Evolutionary conservation across 495 filamentous ascomycete species (phyloP), one percentile per base, ranked within the genome.

Genomic region (Xylaria venustula): DNA sequence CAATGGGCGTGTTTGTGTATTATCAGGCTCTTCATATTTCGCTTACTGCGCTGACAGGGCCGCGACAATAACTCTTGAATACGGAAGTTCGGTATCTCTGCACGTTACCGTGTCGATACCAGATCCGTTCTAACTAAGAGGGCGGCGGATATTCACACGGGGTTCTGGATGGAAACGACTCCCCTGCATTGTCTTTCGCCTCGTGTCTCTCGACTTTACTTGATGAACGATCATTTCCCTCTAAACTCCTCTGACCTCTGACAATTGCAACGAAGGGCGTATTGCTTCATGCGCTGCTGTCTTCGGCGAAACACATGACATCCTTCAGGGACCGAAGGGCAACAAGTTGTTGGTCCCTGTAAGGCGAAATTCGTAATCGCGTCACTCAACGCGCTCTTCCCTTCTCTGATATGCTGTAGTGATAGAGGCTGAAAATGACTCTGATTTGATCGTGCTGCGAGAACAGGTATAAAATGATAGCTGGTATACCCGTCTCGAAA

Each of bases 21-120:
- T 60, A 60, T 60, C 20, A 44, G 46, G 19, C 28, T 60, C 30
- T 37, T 61, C 50, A 28, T 47, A 22, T 47, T 46, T 47, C 23
- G 44, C 52, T 44, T 46, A 34, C 51, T 45, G 52, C 25, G n/a
- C 42, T 28, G 60, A 40, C 44, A 55, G 53, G 53, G 36, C 52
- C 44, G 41, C 60, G n/a, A 57, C 56, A 62, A 62, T 56, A 62
- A 26, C 52, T 62, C 28, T 59, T 44, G 60, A 52, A 49, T 45
- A n/a, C 60, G 60, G 60, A 62, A 56, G 60, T 23, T 49, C 60
- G 60, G 60, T 36, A 32, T 11, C 52, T 53, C 58, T 62, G 60
- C 60, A 62, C 15, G 52, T 45, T 55, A 34, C 60, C 60, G 52
- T 51, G 52, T 32, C 45, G 28, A 62, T 36, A 57, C 52, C 42